Base-by-base conservation (phyloP, 345 rosid genomes). In the Raphanus raphanistrum region DNA sequence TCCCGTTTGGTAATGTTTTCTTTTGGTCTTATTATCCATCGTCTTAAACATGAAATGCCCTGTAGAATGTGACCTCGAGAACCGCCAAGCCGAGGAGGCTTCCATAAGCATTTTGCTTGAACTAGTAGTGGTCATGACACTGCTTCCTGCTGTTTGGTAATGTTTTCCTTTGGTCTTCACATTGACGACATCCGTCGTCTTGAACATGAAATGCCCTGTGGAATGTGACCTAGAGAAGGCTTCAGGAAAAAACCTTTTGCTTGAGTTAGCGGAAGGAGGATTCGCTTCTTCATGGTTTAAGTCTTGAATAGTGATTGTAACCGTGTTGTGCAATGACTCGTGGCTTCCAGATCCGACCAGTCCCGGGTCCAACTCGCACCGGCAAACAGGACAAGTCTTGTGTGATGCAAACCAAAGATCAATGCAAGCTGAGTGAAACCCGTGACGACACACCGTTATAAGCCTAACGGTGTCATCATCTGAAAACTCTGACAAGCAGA, bases 381-480 rank as follows among this genome's bases (percentile, higher is more conserved):
- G 93, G 70, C 98, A 94, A 76, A 94, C 91, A 0, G 98, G 98
- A 52, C 98, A 94, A 12, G 97, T 89, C 71, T 89, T 90, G 76
- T 92, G 92, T 4, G 89, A 84, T 27, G 78, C 81, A 33, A 92
- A 90, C 98, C 98, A 94, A 29, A 86, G 89, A 77, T 94, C 98
- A 54, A 94, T 88, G 77, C 98, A 94, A 25, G 75, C 88, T 77
- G 84, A 82, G 68, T 92, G 98, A 58, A 92, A 92, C 17, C 85
- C 90, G 78, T 94, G 97, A 77, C 75, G 84, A 83, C 97, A 94
- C 64, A 82, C 86, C 3, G 91, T 87, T 41, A 94, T 72, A 21
- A 94, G 88, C 29, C 95, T 88, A 41, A 94, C 85, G n/a, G 81
- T 41, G 67, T 89, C 94, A 0, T 89, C 87, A 25, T 88, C 88